Conservation (phyloP, 1,284 basidiomycete genomes). For the Rhizopogon hawkerae region DNA sequence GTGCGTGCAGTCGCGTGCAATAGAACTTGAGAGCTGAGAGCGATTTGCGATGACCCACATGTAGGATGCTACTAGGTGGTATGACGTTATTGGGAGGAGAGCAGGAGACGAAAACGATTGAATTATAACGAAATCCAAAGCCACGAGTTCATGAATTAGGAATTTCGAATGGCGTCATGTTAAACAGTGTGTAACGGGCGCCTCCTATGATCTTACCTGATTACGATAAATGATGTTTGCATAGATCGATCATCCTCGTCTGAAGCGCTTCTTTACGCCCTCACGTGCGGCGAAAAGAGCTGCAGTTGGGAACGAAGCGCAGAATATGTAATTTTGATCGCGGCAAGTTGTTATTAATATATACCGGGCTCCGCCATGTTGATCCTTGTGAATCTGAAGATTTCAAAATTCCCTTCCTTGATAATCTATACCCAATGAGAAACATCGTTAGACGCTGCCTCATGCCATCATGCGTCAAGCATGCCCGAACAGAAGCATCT, state of each 20-base stretch:
- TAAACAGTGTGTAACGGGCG: too few species aligned
- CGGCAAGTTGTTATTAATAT: not conserved
- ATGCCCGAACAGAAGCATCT: slow-evolving; percentile 10
- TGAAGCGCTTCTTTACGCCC: too few species aligned
- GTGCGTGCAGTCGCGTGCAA: not conserved
- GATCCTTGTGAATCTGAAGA: not conserved
- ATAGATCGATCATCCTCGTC: too few species aligned
- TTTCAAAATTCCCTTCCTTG: not conserved
- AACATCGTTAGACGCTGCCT: not conserved
- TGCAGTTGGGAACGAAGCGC: not conserved
- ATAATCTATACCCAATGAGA: slow-evolving; percentile 1
- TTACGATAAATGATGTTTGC: too few species aligned
- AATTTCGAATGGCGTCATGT: too few species aligned
- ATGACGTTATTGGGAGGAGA: too few species aligned
- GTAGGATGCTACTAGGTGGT: not conserved
- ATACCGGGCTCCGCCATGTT: not conserved
- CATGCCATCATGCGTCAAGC: not conserved
- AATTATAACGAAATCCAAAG: too few species aligned
- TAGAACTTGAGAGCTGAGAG: not conserved
- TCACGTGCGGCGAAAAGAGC: not conserved
- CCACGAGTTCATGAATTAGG: too few species aligned
- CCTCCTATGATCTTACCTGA: too few species aligned
- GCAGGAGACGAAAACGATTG: too few species aligned
- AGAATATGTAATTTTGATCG: not conserved
- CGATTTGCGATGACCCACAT: not conserved